Conservation (phyloP, 495 filamentous ascomycete species). For the Lasiosphaeria ovina region DNA sequence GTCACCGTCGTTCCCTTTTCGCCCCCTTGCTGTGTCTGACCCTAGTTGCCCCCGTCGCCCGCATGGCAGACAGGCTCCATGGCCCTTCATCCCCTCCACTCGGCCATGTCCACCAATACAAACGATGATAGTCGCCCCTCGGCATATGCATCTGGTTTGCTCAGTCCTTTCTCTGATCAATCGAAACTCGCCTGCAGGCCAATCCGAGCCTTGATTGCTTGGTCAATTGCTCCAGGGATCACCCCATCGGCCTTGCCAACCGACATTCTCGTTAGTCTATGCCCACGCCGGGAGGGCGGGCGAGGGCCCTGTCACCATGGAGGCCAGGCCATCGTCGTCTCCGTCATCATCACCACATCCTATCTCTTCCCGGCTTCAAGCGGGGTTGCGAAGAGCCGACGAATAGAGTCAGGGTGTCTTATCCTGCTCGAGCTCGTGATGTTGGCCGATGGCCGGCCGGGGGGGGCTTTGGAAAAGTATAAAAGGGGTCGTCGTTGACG, state of each 20-base stretch:
- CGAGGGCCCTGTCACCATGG: slow-evolving; percentile 36
- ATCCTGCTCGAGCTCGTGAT: slow-evolving; percentile 44
- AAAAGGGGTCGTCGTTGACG: slow-evolving; percentile 56
- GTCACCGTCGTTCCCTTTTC: slow-evolving; percentile 18
- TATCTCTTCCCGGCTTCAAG: slow-evolving; percentile 38
- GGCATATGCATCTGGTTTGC: slow-evolving; percentile 36
- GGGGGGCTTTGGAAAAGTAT: slow-evolving; percentile 52
- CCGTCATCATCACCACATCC: slow-evolving; percentile 33
- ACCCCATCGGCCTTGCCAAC: slow-evolving; percentile 33
- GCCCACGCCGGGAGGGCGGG: slow-evolving; percentile 51
- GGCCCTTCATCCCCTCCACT: slow-evolving; percentile 21
- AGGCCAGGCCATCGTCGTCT: slow-evolving; percentile 33
- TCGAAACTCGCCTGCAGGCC: slow-evolving; percentile 39
- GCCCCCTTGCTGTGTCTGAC: slow-evolving; percentile 22
- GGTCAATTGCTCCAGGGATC: slow-evolving; percentile 36
- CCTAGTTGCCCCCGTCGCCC: slow-evolving; percentile 25
- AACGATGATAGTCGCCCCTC: slow-evolving; percentile 34
- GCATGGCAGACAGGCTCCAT: slow-evolving; percentile 26
- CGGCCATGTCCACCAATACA: slow-evolving; percentile 30
- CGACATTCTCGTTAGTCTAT: slow-evolving; percentile 40
- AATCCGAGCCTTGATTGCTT: slow-evolving; percentile 36
- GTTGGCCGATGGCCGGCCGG: slow-evolving; percentile 25
- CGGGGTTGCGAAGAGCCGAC: slow-evolving; percentile 45
- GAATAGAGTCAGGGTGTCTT: slow-evolving; percentile 50
- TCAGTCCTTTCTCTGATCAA: slow-evolving; percentile 44